Conservation (phyloP, 306 rosid genomes). For the Casuarina equisetifolia region DNA sequence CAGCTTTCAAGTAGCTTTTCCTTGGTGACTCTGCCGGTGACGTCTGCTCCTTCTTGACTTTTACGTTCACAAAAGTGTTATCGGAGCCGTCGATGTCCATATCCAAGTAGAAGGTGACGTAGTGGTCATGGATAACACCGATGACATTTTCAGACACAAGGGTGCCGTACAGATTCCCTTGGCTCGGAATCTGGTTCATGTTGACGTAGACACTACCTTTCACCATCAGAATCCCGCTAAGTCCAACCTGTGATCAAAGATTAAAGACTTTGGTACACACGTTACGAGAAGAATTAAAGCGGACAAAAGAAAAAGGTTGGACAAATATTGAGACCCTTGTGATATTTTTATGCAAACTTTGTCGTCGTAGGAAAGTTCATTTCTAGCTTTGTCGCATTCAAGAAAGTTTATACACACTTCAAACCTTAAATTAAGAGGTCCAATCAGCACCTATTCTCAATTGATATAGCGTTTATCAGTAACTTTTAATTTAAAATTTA, state of each 20-base stretch:
- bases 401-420: no score
- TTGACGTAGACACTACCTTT: constrained; percentile 71
- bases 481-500: no score
- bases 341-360: no score
- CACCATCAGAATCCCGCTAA: constrained; percentile 90
- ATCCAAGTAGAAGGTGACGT: constrained; percentile 66
- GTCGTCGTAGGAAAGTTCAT: no score
- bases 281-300: not conserved
- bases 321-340: no score
- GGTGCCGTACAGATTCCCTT: constrained; percentile 70
- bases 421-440: no score
- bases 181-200: constrained; percentile 39
- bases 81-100: constrained; percentile 81
- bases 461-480: no score
- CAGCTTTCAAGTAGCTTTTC: constrained; percentile 72
- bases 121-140: constrained; percentile 90
- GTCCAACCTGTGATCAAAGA: constrained; percentile 59
- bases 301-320: no score
- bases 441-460: no score
- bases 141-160: constrained; percentile 73
- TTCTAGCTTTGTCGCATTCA: no score
- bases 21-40: constrained; percentile 63
- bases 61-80: constrained; percentile 74
- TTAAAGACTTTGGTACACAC: not conserved
- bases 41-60: constrained; percentile 45